Conservation (phyloP, 306 rosid genomes). For the Gynostemma pentaphyllum region DNA sequence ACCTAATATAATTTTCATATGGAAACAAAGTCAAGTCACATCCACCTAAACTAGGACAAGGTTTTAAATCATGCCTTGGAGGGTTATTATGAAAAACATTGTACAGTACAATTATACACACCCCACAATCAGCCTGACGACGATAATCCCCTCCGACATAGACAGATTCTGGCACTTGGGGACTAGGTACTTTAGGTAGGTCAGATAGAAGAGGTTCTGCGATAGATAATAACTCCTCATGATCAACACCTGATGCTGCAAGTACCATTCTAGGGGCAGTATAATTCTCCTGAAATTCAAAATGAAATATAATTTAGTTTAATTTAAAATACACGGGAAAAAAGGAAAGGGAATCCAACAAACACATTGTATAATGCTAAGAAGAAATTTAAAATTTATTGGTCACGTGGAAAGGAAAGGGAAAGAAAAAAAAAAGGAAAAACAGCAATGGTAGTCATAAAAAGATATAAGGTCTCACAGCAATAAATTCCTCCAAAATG, state of each 20-base stretch:
- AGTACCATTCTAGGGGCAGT: constrained; percentile 93
- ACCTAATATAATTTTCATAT: not conserved
- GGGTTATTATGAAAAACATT: not conserved
- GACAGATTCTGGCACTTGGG: constrained; percentile 51
- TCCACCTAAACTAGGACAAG: not conserved
- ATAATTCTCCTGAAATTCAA: constrained; percentile 70
- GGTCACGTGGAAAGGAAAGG: not conserved
- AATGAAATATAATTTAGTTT: constrained; percentile 15
- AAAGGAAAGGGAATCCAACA: not conserved
- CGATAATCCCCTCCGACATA: constrained; percentile 96
- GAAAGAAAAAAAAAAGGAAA: not conserved
- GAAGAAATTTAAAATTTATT: not conserved
- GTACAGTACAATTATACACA: constrained; percentile 21
- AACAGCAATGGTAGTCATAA: not conserved
- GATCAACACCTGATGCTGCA: constrained; percentile 91
- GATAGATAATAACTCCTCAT: constrained; percentile 66
- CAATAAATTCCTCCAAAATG: constrained; percentile 62
- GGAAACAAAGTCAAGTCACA: not conserved
- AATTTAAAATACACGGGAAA: not conserved
- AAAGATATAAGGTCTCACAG: constrained; percentile 50
- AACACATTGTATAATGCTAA: not conserved
- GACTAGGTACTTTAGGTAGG: constrained; percentile 43
- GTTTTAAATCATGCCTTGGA: not conserved
- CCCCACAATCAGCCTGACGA: constrained; percentile 66
- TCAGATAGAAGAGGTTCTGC: constrained; percentile 91